Evolutionary conservation across 352 stramenopile species (phyloP), one percentile per base, ranked within the genome.

Genomic region (Pythium monospermum): DNA sequence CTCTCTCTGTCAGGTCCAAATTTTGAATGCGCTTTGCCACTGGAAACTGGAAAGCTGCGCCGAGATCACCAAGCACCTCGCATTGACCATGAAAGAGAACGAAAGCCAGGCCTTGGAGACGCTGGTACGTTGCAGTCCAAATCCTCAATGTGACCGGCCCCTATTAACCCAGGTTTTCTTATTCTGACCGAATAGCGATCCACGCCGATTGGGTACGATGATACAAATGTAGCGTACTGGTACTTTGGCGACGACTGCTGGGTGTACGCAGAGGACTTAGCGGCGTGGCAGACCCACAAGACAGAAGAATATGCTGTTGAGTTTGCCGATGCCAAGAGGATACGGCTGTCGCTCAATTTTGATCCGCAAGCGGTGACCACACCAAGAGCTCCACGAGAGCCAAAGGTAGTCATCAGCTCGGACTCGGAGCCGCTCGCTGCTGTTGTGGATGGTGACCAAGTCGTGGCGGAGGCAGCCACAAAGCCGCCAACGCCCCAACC

Each of bases 231-330:
- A 1, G 70, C 75, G 33, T 94, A 94, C 53, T 94, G 81, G 83
- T 90, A 92, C 63, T 92, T 92, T 59, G 68, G 85, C 46, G 83
- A 94, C 57, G 76, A 55, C 39, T 91, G 81, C 47, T 94, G 83
- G 83, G 69, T 94, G 33, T 94, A 90, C 49, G 81, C 81, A 1
- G 83, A 94, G 60, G 72, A 90, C 26, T 78, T 75, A 28, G 74
- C 78, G 0, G 54, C 49, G 12, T 91, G 80, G 82, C 73, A 90
- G 22, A 16, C 25, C 3, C 16, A 54, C 44, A 4, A 2, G 8
- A 42, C 23, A 0, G 41, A 54, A 40, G 35, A 64, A 43, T 91
- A 90, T 47, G 16, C 68, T 0, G 71, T 86, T 15, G 82, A 92
- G 50, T 92, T 87, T 59, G 76, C 82, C 18, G 85, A 73, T 6